Percentiles rank a stretch among this genome's conserved stretches.
These are phyloP conservation scores for Colletotrichum paranaense DNA, from an alignment of 2,329 filamentous ascomycete genomes.

Conservation along the genomic window DNA sequence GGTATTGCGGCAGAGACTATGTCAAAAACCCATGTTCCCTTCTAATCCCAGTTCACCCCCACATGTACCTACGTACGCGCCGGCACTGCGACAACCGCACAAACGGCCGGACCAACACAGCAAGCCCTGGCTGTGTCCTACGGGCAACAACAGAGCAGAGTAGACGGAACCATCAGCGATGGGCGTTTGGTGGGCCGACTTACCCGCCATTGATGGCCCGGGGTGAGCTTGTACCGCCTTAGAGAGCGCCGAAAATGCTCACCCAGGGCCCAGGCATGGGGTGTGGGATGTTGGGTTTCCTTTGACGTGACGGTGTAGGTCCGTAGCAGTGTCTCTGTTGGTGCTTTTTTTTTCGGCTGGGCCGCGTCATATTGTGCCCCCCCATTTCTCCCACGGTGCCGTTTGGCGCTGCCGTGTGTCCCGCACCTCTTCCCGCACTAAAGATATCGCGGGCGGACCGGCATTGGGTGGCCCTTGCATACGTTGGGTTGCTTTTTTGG, in stretches of 20 bases:
- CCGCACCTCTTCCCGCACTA: constrained; percentile 9
- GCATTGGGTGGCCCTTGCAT: background rate
- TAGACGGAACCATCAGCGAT: background rate
- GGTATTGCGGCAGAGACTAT: background rate
- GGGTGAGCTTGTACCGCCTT: background rate
- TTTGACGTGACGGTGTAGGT: background rate
- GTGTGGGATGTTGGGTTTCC: too few species aligned
- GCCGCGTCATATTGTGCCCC: constrained; percentile 27
- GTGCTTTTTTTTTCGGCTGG: constrained; percentile 3
- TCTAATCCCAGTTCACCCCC: background rate
- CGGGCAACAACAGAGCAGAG: too few species aligned
- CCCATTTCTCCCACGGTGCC: background rate
- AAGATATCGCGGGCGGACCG: background rate
- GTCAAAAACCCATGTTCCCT: background rate
- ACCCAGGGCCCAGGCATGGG: too few species aligned
- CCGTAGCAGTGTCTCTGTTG: background rate
- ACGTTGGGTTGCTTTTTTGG: background rate
- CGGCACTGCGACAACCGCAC: constrained; percentile 13
- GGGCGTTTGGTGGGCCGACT: background rate
- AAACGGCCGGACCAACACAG: background rate
- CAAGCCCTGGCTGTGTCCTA: too few species aligned
- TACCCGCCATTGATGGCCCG: background rate
- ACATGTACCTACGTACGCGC: background rate
- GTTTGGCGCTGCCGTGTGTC: constrained; percentile 21
- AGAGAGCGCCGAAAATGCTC: too few species aligned